Base-by-base conservation (phyloP, 2,329 filamentous ascomycete genomes). In the Tolypocladium paradoxum region DNA sequence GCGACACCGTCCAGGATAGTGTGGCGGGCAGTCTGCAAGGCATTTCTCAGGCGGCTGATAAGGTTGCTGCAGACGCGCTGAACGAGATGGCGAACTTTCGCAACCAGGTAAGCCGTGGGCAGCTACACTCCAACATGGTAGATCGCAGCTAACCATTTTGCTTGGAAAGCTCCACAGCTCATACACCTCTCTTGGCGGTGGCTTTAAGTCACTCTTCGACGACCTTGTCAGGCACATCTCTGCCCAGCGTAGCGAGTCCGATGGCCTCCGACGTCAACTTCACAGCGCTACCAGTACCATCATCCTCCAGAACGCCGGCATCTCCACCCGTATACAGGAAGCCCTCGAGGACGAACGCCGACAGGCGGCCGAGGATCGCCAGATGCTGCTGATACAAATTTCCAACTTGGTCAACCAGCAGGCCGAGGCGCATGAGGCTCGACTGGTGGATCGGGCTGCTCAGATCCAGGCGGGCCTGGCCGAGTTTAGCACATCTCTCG, bases 21-120 rank as follows among this genome's bases (percentile, higher is more conserved):
- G 88, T 97, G 48, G 88, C 89, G 2, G 84, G 90, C 63, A 91
- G 91, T 8, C 75, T 97, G 45, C 85, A 89, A 62, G 85, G 88
- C 27, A 82, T 97, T 22, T 90, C 91, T 2, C 79, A 79, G 11
- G 90, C 91, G 12, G 90, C 92, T 1, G 89, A 92, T 69, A 84
- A 87, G 53, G 96, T 97, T 57, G 90, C 90, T 0, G 87, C 85
- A 14, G 92, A 95, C 61, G 91, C 97, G 48, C 81, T 96, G 55
- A 85, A 81, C 54, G 92, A 97, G 68, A 79, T 97, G 55, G 80
- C 84, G 31, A 78, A 80, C 20, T 95, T 96, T 63, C 89, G 96
- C 67, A 81, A 76, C 50, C 83, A 73, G 58, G 69, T 71, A 84
- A 67, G 76, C 49, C 18, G 4, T 22, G 8, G 22, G 36, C 9